These are phyloP conservation scores for Agaricales sp. DNA, from an alignment of 1,284 basidiomycete species.

Conservation along the genomic window DNA sequence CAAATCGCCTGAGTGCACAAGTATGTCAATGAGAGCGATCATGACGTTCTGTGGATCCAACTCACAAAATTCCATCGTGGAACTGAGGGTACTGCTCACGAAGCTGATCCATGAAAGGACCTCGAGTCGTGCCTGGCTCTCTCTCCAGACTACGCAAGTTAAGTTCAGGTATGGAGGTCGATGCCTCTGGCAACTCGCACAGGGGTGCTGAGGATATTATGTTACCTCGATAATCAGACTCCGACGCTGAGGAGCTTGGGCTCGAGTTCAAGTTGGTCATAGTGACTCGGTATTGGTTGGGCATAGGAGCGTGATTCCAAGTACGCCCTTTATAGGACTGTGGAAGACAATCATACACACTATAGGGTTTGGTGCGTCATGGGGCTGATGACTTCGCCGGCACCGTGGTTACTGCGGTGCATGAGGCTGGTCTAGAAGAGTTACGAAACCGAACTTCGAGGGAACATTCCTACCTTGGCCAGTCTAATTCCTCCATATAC, in stretches of 20 bases:
- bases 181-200: too few species aligned
- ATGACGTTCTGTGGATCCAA: neutral
- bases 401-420: neutral
- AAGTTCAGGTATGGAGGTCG: neutral
- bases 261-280: neutral
- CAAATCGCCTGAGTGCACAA: neutral
- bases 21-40: neutral
- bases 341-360: neutral
- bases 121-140: neutral
- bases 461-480: too few species aligned
- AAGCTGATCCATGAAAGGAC: neutral
- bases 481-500: too few species aligned
- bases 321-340: neutral
- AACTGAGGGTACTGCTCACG: neutral
- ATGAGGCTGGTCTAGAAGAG: neutral
- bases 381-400: neutral
- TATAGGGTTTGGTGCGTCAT: neutral
- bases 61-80: neutral
- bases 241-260: neutral
- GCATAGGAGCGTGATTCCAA: neutral
- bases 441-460: too few species aligned
- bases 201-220: neutral
- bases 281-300: neutral
- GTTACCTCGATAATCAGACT: neutral
- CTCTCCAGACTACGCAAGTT: neutral